Evolutionary conservation across 1,284 basidiomycete genomes (phyloP).

Genomic region (Ganoderma multipileum): DNA sequence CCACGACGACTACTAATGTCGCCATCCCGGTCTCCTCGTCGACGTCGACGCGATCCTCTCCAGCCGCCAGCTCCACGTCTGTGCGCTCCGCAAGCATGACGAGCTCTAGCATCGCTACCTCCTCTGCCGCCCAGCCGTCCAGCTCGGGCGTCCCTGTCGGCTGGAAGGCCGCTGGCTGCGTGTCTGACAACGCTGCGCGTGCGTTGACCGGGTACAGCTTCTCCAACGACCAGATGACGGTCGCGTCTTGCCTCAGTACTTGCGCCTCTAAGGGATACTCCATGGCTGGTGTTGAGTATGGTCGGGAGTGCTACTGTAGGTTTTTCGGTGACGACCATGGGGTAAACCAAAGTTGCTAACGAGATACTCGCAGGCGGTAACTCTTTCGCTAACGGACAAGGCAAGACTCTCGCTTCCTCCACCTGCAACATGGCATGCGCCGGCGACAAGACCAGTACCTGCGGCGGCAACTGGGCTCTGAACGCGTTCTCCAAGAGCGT

Average conservation of each 20-base stretch:
- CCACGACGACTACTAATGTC: conserved; percentile 11
- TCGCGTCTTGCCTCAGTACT: conserved; percentile 22
- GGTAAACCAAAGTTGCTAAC: neutral
- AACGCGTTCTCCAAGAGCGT: conserved; percentile 23
- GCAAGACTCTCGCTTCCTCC: conserved; percentile 23
- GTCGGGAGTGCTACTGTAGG: conserved; percentile 39
- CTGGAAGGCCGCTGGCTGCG: conserved; percentile 29
- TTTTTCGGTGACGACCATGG: neutral
- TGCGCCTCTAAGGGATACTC: conserved; percentile 34
- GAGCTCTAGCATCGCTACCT: conserved; percentile 16
- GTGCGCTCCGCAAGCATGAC: conserved; percentile 18
- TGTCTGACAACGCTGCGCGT: conserved; percentile 27
- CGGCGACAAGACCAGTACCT: conserved; percentile 24
- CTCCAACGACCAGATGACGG: conserved; percentile 27
- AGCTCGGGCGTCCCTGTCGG: neutral
- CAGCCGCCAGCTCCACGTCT: conserved; percentile 17
- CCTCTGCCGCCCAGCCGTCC: neutral
- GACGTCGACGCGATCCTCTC: neutral
- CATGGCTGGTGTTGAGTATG: conserved; percentile 37
- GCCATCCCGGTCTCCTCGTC: conserved; percentile 10
- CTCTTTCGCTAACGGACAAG: conserved; percentile 30
- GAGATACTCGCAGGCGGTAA: conserved; percentile 26
- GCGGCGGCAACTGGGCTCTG: conserved; percentile 35
- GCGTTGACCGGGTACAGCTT: conserved; percentile 30
- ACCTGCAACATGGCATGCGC: conserved; percentile 33